Conservation (phyloP, 106 monocot genomes). For the Acorus gramineus region DNA sequence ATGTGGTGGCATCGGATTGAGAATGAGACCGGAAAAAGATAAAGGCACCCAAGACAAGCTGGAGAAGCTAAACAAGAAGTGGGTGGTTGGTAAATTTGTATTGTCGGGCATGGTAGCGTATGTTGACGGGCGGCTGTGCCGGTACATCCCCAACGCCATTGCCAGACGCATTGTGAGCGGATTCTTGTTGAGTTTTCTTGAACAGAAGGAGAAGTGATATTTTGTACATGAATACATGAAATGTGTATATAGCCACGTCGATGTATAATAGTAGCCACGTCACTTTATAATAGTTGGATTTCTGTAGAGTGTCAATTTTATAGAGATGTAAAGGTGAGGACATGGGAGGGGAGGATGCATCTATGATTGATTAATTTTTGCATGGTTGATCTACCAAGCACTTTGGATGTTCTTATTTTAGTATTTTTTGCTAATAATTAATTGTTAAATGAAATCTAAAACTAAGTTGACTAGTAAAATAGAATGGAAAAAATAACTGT, state of each 20-base stretch:
- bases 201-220: slow-evolving; percentile 29
- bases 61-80: slow-evolving; percentile 18
- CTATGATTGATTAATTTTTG: too few species aligned
- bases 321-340: too few species aligned
- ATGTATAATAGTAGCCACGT: too few species aligned
- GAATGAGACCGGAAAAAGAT: slow-evolving; percentile 1
- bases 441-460: too few species aligned
- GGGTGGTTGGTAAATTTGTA: slow-evolving; percentile 63
- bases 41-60: neutral
- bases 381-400: too few species aligned
- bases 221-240: neutral
- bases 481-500: too few species aligned
- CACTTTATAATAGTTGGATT: too few species aligned
- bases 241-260: neutral
- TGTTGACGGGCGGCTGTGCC: slow-evolving; percentile 73
- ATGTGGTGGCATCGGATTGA: slow-evolving; percentile 19
- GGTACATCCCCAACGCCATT: slow-evolving; percentile 74
- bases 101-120: slow-evolving; percentile 74
- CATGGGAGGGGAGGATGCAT: too few species aligned
- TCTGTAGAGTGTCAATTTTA: too few species aligned
- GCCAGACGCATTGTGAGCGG: slow-evolving; percentile 81
- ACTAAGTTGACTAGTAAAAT: too few species aligned
- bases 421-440: too few species aligned
- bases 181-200: slow-evolving; percentile 73
- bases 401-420: too few species aligned